Evolutionary conservation across 176 grass and related monocot genomes (phyloP), one percentile per base, ranked within the genome.

Genomic region (Hyparrhenia diplandra): DNA sequence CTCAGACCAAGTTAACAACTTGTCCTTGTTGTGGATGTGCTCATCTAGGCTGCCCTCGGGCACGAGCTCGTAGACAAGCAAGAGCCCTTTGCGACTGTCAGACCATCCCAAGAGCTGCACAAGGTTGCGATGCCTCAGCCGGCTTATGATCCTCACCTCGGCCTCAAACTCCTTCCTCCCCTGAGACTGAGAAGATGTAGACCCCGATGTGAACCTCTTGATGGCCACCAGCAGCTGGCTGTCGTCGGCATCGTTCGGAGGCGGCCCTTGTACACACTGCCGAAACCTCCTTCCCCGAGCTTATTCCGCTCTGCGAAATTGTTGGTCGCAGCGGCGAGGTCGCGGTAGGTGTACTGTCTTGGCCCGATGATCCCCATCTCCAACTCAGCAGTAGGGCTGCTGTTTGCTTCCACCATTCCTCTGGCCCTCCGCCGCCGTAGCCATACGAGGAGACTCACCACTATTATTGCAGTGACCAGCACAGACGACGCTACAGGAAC

Each of bases 21-120:
- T 67, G 0, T 18, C 0, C 3, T 0, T 42, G 67, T 16, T 8
- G 1, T 69, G 2, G 23, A 70, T 25, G 3, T 43, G 39, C 3
- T 70, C 24, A 2, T 92, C 87, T 0, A 92, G 84, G 30, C 90
- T 89, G 13, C 90, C 84, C 5, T 78, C 28, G 0, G 61, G 71
- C 3, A 80, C 57, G 13, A 77, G 36, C 23, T 77, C 57, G 13
- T 77, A 77, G 0, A 77, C 57, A 12, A 79, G 25, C 25, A 79
- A 70, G 76, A 84, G 43, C 2, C 71, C 78, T 5, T 82, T 61
- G 30, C 2, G 21, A 1, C 29, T 5, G 10, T 55, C 34, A 37
- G 28, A 79, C 77, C 61, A 79, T 0, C 77, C 76, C 1, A 80
- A 5, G 1, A 68, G 65, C 35, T 67, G 32, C 17, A 67, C 64